Base-by-base conservation (phyloP, 108 stramenopile species). In the Fragilaria crotonensis region DNA sequence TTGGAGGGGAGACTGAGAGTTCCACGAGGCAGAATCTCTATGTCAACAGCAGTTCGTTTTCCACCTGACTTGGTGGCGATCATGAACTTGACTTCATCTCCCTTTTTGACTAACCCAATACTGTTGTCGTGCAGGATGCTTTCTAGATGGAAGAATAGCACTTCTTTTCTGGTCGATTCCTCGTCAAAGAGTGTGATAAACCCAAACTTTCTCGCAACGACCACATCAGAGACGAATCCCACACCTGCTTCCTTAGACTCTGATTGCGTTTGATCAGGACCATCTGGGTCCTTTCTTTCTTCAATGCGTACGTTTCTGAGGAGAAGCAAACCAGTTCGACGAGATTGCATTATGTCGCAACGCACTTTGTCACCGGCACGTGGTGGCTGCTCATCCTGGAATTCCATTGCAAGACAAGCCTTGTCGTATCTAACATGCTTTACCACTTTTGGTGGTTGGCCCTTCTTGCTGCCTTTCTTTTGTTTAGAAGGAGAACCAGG, bases 51-150 rank as follows among this genome's bases (percentile, higher is more conserved):
- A 17, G 64, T 63, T 4, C 80, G 68, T 50, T 87, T 90, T 36
- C 83, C 83, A 49, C 75, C 79, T 55, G 70, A 83, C 28, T 77
- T 77, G 46, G 62, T 48, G 5, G 50, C 72, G 55, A 78, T 72
- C 32, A 83, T 76, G 47, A 81, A 91, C 51, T 71, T 80, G 20
- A 87, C 89, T 60, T 85, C 89, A 47, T 83, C 81, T 4, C 85
- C 85, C 55, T 85, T 86, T 18, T 58, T 52, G 17, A 68, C 21
- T 33, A 59, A 30, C 32, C 32, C 41, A 30, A 62, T 60, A 23
- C 28, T 19, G 18, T 44, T 31, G 3, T 33, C 41, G 19, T 55
- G 33, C 18, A 22, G 21, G 26, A 72, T 71, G 29, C 29, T 44
- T 23, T 62, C 68, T 21, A 75, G 65, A 30, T 79, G 80, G n/a